phyloP scores from a whole-genome alignment of 2,329 filamentous ascomycete genomes.

The Cyphellophora attinorum region DNA sequence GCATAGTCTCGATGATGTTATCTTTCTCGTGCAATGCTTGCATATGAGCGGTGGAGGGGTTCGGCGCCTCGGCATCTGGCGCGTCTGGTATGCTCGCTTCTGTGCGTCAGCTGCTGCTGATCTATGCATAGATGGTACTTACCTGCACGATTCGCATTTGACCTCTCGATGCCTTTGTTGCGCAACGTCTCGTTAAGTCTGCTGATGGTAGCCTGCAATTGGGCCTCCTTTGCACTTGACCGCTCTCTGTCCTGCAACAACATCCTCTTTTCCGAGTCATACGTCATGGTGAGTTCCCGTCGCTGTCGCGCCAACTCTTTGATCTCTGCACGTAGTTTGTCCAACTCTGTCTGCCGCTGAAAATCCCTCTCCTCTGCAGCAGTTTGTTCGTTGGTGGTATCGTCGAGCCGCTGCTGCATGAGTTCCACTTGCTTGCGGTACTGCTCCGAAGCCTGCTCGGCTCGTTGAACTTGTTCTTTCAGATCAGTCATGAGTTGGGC shows the following conservation, averaged over 20 bases:
- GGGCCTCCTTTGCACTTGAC: constrained; percentile 71
- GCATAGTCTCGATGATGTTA: constrained; percentile 84
- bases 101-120: too few species aligned
- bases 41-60: neutral
- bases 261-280: constrained; percentile 79
- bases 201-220: constrained; percentile 83
- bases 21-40: constrained; percentile 86
- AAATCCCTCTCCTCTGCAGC: constrained; percentile 82
- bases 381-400: constrained; percentile 70
- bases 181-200: constrained; percentile 81
- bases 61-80: too few species aligned
- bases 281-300: constrained; percentile 84
- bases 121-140: constrained; percentile 1
- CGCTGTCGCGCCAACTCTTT: constrained; percentile 73
- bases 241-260: constrained; percentile 90
- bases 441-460: constrained; percentile 68
- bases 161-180: constrained; percentile 53
- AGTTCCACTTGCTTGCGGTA: constrained; percentile 77
- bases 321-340: constrained; percentile 73
- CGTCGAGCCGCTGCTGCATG: constrained; percentile 76
- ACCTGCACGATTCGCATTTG: constrained; percentile 37
- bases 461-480: constrained; percentile 70
- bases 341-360: constrained; percentile 75
- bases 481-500: constrained; percentile 73
- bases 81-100: too few species aligned